A percentile compares a stretch with the other conserved stretches of the same genome.
These are phyloP conservation scores for Coemansia sp. DNA, from an alignment of 192 early-diverging fungal species.

Conservation along the genomic window DNA sequence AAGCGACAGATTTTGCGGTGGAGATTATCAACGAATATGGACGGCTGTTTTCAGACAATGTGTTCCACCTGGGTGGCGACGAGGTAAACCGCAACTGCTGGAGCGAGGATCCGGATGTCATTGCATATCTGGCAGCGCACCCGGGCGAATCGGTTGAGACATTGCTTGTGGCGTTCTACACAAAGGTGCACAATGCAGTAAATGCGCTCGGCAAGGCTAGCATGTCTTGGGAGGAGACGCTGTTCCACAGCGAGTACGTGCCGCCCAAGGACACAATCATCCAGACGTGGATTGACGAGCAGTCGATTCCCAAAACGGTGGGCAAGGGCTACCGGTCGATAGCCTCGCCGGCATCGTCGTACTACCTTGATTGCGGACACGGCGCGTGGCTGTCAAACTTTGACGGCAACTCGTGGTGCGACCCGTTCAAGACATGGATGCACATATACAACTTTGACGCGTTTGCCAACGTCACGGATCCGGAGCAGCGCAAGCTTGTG, in stretches of 20 bases:
- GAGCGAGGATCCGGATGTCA: constrained; percentile 55
- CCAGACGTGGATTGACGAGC: constrained; percentile 69
- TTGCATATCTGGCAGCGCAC: constrained; percentile 32
- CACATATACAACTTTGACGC: constrained; percentile 67
- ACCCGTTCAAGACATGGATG: constrained; percentile 74
- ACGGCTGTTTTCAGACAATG: constrained; percentile 64
- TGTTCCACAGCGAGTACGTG: constrained; percentile 55
- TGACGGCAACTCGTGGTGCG: constrained; percentile 70
- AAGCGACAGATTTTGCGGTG: constrained; percentile 62
- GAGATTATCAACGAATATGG: constrained; percentile 67
- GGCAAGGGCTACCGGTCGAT: constrained; percentile 64
- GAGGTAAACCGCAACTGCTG: constrained; percentile 73
- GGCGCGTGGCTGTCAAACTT: constrained; percentile 71
- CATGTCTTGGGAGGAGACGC: constrained; percentile 81
- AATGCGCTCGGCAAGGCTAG: constrained; percentile 53
- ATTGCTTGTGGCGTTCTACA: constrained; percentile 53
- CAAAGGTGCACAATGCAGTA: constrained; percentile 55
- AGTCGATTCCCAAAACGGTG: constrained; percentile 57
- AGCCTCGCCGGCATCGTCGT: constrained; percentile 60
- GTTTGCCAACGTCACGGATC: constrained; percentile 54
- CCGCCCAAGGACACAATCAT: constrained; percentile 64
- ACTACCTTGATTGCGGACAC: constrained; percentile 77
- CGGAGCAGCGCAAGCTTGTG: constrained; percentile 56
- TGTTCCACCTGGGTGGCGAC: constrained; percentile 76
- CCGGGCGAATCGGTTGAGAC: constrained; percentile 32